Conservation (phyloP, 495 filamentous ascomycete species). For the Parathielavia appendiculata region DNA sequence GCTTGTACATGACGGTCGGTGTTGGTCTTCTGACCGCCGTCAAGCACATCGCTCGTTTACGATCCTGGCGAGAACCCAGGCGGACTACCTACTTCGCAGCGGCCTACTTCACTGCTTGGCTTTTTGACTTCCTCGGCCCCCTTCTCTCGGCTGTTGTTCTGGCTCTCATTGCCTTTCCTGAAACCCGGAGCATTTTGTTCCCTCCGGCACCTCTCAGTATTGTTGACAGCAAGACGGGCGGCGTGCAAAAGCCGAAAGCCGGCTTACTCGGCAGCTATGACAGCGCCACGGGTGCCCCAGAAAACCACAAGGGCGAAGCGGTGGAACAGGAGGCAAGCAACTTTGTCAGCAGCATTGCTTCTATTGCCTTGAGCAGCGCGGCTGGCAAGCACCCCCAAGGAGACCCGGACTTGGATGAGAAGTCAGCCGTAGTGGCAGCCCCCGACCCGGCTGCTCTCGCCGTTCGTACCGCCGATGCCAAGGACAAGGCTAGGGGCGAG, state of each 20-base stretch:
- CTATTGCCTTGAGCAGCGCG: conserved; percentile 68
- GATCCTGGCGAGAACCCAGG: conserved; percentile 71
- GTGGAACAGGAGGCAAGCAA: conserved; percentile 82
- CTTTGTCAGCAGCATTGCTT: conserved; percentile 70
- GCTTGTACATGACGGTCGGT: conserved; percentile 77
- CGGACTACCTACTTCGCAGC: conserved; percentile 64
- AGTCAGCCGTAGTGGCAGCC: conserved; percentile 44
- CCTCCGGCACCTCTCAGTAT: conserved; percentile 66
- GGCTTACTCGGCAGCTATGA: conserved; percentile 72
- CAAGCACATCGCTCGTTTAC: conserved; percentile 69
- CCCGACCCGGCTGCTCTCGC: conserved; percentile 59
- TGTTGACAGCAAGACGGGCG: conserved; percentile 57
- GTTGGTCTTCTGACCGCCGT: conserved; percentile 60
- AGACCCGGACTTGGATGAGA: conserved; percentile 40
- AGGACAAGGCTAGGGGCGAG: conserved; percentile 47
- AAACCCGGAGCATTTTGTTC: conserved; percentile 60
- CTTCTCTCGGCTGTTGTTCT: conserved; percentile 52
- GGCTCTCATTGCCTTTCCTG: conserved; percentile 61
- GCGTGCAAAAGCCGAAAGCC: conserved; percentile 61
- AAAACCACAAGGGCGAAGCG: conserved; percentile 80
- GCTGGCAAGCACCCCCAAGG: conserved; percentile 64
- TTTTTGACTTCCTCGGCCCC: conserved; percentile 68
- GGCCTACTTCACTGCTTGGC: conserved; percentile 70
- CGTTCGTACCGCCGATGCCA: conserved; percentile 49
- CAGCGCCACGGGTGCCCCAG: conserved; percentile 73